Percentiles rank a stretch among this genome's conserved stretches.
Conservation (phyloP, 2,329 filamentous ascomycete genomes). For the Stagonosporopsis chrysanthemi region DNA sequence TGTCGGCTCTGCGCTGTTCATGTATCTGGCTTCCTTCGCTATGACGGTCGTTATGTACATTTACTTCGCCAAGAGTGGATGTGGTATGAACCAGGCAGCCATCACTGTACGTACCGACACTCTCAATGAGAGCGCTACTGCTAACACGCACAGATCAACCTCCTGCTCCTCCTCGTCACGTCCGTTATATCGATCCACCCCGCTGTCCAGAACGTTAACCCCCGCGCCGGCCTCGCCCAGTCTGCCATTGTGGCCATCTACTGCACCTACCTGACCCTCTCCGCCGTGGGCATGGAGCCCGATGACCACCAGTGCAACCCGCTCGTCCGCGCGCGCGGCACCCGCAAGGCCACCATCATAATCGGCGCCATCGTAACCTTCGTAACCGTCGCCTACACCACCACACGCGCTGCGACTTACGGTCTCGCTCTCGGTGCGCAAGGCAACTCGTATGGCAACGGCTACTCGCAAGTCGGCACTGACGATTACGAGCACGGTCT, state of each 20-base stretch:
- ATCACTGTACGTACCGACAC: conserved; percentile 69
- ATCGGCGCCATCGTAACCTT: conserved; percentile 96
- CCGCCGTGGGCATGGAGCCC: conserved; percentile 97
- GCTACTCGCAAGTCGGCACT: conserved; percentile 67
- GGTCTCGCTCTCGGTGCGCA: conserved; percentile 75
- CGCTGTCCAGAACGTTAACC: conserved; percentile 86
- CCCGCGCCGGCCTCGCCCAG: conserved; percentile 93
- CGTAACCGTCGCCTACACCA: conserved; percentile 96
- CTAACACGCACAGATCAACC: conserved; percentile 67
- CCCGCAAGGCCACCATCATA: conserved; percentile 87
- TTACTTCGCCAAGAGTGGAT: conserved; percentile 84
- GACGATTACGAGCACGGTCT: conserved; percentile 84
- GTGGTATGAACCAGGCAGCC: conserved; percentile 94
- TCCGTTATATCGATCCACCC: conserved; percentile 90
- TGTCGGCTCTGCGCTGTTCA: conserved; percentile 89
- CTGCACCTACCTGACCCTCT: conserved; percentile 98
- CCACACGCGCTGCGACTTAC: conserved; percentile 93
- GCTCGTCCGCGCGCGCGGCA: conserved; percentile 82
- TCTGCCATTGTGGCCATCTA: conserved; percentile 97
- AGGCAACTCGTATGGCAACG: conserved; percentile 60
- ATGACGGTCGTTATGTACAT: conserved; percentile 98
- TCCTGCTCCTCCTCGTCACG: conserved; percentile 81
- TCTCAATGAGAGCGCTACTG: background rate
- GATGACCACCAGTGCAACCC: conserved; percentile 96
- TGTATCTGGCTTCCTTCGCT: conserved; percentile 88